Conservation (phyloP, 352 stramenopile genomes). For the Phytophthora tubulina region DNA sequence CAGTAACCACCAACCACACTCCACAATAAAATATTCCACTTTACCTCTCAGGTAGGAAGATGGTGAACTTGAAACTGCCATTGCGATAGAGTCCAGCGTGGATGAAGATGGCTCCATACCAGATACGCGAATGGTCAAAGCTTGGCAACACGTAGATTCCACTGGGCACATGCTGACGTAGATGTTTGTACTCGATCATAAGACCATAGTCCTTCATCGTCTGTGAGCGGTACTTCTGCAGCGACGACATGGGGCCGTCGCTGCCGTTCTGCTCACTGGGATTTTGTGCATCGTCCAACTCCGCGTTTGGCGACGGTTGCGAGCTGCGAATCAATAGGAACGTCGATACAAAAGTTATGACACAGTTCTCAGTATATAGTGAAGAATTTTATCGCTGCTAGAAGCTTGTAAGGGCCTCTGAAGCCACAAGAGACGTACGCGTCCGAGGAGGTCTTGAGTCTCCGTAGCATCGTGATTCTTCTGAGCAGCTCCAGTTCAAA, state of each 20-base stretch:
- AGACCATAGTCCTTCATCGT: conserved; percentile 96
- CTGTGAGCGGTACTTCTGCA: conserved; percentile 87
- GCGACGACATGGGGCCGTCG: conserved; percentile 77
- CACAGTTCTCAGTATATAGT: not conserved
- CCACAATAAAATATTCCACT: not conserved
- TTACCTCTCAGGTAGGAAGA: conserved; percentile 82
- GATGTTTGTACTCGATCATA: conserved; percentile 98
- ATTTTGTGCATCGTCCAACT: conserved; percentile 21
- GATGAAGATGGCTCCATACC: conserved; percentile 97
- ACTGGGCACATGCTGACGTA: conserved; percentile 94
- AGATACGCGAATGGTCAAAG: conserved; percentile 92
- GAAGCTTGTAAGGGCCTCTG: not conserved
- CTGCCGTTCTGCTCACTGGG: conserved; percentile 28
- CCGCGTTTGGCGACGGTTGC: conserved; percentile 20
- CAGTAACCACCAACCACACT: no score
- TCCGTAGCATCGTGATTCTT: conserved; percentile 61
- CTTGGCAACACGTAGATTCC: conserved; percentile 97
- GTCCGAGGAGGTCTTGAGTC: conserved; percentile 69
- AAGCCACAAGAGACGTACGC: conserved; percentile 42
- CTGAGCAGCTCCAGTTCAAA: conserved; percentile 11
- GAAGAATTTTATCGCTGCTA: not conserved
- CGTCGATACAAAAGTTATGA: conserved; percentile 5
- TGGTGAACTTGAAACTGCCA: conserved; percentile 98
- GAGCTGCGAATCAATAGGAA: conserved; percentile 23
- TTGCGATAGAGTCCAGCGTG: conserved; percentile 95